Conservation (phyloP, 495 filamentous ascomycete genomes). For the Penicillium canescens region DNA sequence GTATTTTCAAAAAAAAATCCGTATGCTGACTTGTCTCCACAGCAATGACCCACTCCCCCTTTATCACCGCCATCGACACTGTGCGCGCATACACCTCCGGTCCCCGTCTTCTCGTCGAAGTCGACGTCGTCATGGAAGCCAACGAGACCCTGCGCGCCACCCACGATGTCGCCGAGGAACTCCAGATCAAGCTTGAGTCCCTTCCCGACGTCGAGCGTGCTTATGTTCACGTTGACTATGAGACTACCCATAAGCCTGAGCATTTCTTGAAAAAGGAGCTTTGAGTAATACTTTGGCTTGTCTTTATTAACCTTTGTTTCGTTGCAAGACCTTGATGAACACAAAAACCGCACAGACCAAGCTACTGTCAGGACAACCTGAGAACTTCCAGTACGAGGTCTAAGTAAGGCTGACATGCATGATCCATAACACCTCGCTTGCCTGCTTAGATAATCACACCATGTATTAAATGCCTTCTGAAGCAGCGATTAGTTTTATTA, state of each 20-base stretch:
- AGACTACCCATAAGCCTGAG: slow-evolving; percentile 94
- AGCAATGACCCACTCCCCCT: slow-evolving; percentile 84
- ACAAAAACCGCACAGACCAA: too few species aligned
- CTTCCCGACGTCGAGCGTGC: slow-evolving; percentile 90
- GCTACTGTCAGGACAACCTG: too few species aligned
- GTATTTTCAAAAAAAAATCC: neutral
- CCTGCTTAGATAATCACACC: too few species aligned
- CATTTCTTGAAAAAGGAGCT: slow-evolving; percentile 65
- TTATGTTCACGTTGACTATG: slow-evolving; percentile 97
- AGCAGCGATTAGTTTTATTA: too few species aligned
- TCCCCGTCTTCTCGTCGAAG: slow-evolving; percentile 85
- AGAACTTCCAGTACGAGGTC: too few species aligned
- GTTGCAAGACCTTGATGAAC: too few species aligned
- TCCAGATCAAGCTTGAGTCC: slow-evolving; percentile 93
- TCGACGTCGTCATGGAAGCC: slow-evolving; percentile 84
- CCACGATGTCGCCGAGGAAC: slow-evolving; percentile 90
- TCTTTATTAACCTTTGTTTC: too few species aligned
- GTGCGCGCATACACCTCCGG: slow-evolving; percentile 91
- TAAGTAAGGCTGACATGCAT: too few species aligned
- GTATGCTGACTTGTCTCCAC: slow-evolving; percentile 5
- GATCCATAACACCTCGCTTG: too few species aligned
- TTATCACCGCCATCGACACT: slow-evolving; percentile 85
- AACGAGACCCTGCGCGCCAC: slow-evolving; percentile 68
- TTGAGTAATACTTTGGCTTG: slow-evolving; percentile 21
- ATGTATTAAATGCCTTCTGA: too few species aligned